These are phyloP conservation scores for Nasturtium officinale DNA, from an alignment of 345 rosid species.

Conservation along the genomic window DNA sequence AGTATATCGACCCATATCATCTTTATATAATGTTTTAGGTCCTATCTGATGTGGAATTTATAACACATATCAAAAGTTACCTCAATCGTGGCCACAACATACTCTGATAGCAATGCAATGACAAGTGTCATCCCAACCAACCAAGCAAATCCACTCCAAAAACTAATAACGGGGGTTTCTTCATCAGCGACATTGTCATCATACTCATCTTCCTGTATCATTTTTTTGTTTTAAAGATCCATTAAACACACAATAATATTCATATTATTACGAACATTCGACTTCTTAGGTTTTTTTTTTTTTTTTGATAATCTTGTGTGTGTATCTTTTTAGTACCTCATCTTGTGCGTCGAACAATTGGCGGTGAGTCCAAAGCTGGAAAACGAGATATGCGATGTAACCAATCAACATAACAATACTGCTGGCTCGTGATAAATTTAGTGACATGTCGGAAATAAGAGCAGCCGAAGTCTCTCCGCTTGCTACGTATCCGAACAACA, in stretches of 20 bases:
- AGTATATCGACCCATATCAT: neutral
- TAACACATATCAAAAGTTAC: slow-evolving; percentile 40
- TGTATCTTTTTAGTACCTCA: slow-evolving; percentile 10
- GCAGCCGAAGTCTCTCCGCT: slow-evolving; percentile 26
- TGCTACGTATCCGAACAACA: slow-evolving; percentile 60
- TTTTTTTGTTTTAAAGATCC: neutral
- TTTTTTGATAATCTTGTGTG: neutral
- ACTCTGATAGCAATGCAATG: slow-evolving; percentile 83
- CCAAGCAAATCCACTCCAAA: slow-evolving; percentile 89
- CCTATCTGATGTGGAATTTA: neutral
- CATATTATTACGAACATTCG: neutral
- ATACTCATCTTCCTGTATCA: slow-evolving; percentile 52
- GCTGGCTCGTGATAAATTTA: slow-evolving; percentile 74
- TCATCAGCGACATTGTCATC: slow-evolving; percentile 48
- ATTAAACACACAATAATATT: neutral
- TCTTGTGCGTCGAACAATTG: slow-evolving; percentile 44
- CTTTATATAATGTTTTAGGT: too few relatives aligned
- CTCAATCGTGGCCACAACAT: slow-evolving; percentile 96
- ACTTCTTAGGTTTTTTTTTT: neutral
- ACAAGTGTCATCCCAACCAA: slow-evolving; percentile 79
- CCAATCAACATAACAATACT: slow-evolving; percentile 76
- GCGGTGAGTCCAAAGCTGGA: slow-evolving; percentile 87
- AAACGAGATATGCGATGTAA: slow-evolving; percentile 73
- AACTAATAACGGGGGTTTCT: slow-evolving; percentile 74
- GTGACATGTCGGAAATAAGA: slow-evolving; percentile 41